These are phyloP conservation scores for Coemansia sp. DNA, from an alignment of 192 early-diverging fungal genomes.

Conservation along the genomic window DNA sequence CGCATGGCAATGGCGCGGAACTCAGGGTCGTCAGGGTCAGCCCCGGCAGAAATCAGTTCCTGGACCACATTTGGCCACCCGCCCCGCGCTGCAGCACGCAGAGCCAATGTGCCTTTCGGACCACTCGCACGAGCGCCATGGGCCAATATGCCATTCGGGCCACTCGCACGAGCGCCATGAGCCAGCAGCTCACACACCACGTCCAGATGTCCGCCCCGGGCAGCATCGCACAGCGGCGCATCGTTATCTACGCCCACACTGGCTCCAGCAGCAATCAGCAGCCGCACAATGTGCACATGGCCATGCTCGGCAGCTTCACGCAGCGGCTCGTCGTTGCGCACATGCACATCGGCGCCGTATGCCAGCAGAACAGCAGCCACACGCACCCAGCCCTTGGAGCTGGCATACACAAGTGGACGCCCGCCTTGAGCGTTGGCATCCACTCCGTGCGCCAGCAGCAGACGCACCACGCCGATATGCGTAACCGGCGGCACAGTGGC, in stretches of 20 bases:
- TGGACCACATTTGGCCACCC: slow-evolving; percentile 42
- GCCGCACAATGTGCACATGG: slow-evolving; percentile 15
- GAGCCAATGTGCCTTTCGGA: slow-evolving; percentile 16
- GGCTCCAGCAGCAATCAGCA: slow-evolving; percentile 34
- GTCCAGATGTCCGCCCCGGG: slow-evolving; percentile 26
- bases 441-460: slow-evolving; percentile 42
- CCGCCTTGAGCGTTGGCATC: slow-evolving; percentile 29
- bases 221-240: slow-evolving; percentile 29
- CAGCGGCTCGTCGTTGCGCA: slow-evolving; percentile 28
- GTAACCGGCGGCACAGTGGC: not conserved
- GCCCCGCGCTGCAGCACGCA: slow-evolving; percentile 44
- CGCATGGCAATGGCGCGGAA: slow-evolving; percentile 27
- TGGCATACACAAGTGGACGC: slow-evolving; percentile 31
- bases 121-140: slow-evolving; percentile 24
- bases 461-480: slow-evolving; percentile 28
- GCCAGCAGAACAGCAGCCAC: slow-evolving; percentile 29
- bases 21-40: slow-evolving; percentile 31
- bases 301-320: slow-evolving; percentile 36
- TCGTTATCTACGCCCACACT: slow-evolving; percentile 19
- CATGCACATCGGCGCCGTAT: slow-evolving; percentile 29
- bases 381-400: slow-evolving; percentile 25
- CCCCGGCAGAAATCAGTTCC: slow-evolving; percentile 37
- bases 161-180: slow-evolving; percentile 21
- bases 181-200: slow-evolving; percentile 25
- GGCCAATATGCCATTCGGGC: slow-evolving; percentile 10